These are phyloP conservation scores for Liriodendron chinense DNA, from an alignment of 164 flowering plant genomes.

Conservation along the genomic window DNA sequence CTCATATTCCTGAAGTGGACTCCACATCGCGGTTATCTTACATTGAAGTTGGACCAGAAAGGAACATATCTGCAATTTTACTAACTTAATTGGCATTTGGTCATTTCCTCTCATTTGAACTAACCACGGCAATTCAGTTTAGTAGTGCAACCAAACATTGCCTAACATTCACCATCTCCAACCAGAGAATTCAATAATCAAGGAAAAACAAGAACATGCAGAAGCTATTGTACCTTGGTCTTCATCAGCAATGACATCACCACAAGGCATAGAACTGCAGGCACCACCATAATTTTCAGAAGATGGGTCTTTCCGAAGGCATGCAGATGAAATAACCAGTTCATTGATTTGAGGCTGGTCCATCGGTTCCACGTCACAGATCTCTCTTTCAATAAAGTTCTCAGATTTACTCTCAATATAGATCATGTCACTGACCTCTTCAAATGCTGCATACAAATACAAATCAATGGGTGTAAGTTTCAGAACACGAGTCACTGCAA, in stretches of 20 bases:
- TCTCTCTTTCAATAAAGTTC: conserved; percentile 42
- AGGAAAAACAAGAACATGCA: too few species aligned
- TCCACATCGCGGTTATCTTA: too few species aligned
- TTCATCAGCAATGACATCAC: conserved; percentile 14
- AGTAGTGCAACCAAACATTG: too few species aligned
- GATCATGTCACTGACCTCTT: conserved; percentile 21
- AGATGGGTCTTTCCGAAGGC: conserved; percentile 18
- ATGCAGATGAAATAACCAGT: conserved; percentile 15
- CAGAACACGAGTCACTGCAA: too few species aligned
- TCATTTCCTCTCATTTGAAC: too few species aligned
- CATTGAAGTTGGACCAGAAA: too few species aligned
- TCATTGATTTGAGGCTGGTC: conserved; percentile 36
- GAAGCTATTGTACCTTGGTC: conserved; percentile 29
- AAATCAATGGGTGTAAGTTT: not conserved
- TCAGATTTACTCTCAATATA: conserved; percentile 35
- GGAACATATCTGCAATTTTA: too few species aligned
- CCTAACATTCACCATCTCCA: too few species aligned
- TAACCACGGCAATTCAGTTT: too few species aligned
- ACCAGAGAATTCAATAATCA: too few species aligned
- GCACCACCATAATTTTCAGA: not conserved
- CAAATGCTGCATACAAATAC: conserved; percentile 25
- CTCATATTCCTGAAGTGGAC: too few species aligned
- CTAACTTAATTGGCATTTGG: too few species aligned
- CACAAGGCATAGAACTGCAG: conserved; percentile 11
- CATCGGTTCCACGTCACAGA: conserved; percentile 38